Evolutionary conservation across 2,329 filamentous ascomycete species (phyloP).

Genomic region (Aureobasidium sp.): DNA sequence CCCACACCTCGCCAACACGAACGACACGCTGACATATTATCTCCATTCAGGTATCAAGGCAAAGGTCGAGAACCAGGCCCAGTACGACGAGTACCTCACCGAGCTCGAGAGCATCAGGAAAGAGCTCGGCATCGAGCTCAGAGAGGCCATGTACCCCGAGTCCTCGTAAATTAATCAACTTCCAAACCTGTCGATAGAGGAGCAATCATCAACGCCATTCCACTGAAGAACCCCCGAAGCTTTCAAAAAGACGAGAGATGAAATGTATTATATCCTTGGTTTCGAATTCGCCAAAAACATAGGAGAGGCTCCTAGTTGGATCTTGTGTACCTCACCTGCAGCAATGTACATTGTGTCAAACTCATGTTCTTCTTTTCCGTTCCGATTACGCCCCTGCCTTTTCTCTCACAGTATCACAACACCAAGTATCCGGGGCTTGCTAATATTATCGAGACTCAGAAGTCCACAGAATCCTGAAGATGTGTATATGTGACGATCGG

Average conservation of each 20-base stretch:
- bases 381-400: neutral
- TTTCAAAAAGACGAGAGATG: neutral
- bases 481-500: too few relatives aligned
- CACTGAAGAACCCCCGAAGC: neutral
- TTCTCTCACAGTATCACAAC: neutral
- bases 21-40: neutral
- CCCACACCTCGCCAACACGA: neutral
- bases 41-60: constrained; percentile 75
- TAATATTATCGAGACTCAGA: too few relatives aligned
- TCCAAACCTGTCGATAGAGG: neutral
- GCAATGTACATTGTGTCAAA: constrained; percentile 3
- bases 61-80: constrained; percentile 97
- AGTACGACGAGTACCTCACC: constrained; percentile 93
- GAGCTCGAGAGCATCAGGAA: constrained; percentile 88
- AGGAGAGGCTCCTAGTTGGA: neutral
- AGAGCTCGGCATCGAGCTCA: constrained; percentile 84
- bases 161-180: constrained; percentile 16
- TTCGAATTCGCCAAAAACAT: neutral
- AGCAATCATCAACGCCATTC: constrained; percentile 7
- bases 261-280: neutral
- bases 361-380: neutral
- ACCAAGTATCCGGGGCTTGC: neutral
- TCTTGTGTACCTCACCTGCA: neutral
- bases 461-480: too few relatives aligned
- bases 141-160: constrained; percentile 83